phyloP scores from a whole-genome alignment of 768 basidiomycete genomes.

The Boletus speciosus region DNA sequence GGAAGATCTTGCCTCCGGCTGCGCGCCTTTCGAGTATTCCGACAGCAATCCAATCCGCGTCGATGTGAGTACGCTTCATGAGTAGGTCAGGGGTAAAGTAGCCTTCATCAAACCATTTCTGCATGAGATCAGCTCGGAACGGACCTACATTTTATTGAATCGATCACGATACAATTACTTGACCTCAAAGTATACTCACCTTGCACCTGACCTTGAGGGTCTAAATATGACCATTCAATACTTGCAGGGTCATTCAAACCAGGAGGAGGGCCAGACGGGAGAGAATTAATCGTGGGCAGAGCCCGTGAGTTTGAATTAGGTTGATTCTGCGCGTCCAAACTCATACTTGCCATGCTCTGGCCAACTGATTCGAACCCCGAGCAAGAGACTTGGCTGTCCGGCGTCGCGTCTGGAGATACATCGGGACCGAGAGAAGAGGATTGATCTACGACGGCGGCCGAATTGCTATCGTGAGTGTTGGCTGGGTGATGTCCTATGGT shows the following conservation, averaged over 20 bases:
- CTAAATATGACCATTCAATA: conserved; percentile 89
- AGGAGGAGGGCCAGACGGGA: conserved; percentile 39
- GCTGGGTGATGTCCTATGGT: conserved; percentile 2
- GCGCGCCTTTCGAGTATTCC: conserved; percentile 54
- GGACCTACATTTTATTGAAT: conserved; percentile 54
- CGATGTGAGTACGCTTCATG: conserved; percentile 76
- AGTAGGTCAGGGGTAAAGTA: conserved; percentile 83
- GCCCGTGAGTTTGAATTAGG: conserved; percentile 4
- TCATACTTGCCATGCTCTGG: conserved; percentile 15
- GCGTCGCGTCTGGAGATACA: conserved; percentile 3
- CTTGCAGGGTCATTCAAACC: conserved; percentile 51
- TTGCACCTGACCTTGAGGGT: conserved; percentile 89
- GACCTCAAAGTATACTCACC: conserved; percentile 42
- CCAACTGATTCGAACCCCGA: conserved; percentile 7
- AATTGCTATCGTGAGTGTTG: conserved; percentile 7
- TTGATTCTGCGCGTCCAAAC: conserved; percentile 10
- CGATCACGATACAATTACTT: background rate
- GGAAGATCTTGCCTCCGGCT: conserved; percentile 57
- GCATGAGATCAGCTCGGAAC: conserved; percentile 86
- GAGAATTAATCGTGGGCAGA: conserved; percentile 9
- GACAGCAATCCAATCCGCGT: conserved; percentile 65
- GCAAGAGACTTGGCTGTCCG: conserved; percentile 8
- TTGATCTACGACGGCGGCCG: conserved; percentile 6
- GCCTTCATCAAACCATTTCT: conserved; percentile 89
- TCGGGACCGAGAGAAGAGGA: conserved; percentile 10